These are phyloP conservation scores for Penicillium sp. DNA, from an alignment of 2,329 filamentous ascomycete species.

Conservation along the genomic window DNA sequence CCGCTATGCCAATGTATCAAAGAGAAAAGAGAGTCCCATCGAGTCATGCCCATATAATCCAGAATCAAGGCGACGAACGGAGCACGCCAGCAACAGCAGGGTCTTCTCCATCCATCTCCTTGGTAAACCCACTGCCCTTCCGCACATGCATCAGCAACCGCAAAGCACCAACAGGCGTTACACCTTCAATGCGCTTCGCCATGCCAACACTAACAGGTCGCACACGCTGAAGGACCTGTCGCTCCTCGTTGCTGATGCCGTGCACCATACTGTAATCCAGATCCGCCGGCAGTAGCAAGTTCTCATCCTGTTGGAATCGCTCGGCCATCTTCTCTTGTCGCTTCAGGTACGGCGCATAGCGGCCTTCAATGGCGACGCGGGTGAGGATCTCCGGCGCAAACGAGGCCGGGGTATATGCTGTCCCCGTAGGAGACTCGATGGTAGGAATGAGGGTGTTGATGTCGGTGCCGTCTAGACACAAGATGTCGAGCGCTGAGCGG, in stretches of 20 bases:
- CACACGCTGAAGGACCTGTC: conserved; percentile 64
- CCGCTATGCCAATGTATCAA: conserved; percentile 18
- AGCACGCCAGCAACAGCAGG: conserved; percentile 11
- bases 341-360: conserved; percentile 81
- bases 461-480: conserved; percentile 63
- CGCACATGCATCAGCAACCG: conserved; percentile 43
- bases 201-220: conserved; percentile 84
- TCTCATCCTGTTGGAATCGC: conserved; percentile 73
- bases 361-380: conserved; percentile 75
- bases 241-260: conserved; percentile 78
- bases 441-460: conserved; percentile 56
- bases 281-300: conserved; percentile 65
- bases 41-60: neutral
- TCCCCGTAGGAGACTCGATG: conserved; percentile 41
- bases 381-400: conserved; percentile 55
- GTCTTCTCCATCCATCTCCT: conserved; percentile 9
- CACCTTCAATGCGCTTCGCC: conserved; percentile 80
- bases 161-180: conserved; percentile 47
- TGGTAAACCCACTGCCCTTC: conserved; percentile 20
- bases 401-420: conserved; percentile 49
- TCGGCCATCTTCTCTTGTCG: conserved; percentile 66
- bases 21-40: neutral
- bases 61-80: conserved; percentile 13
- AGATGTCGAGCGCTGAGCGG: conserved; percentile 74
- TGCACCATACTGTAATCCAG: conserved; percentile 72